Base-by-base conservation (phyloP, 2,329 filamentous ascomycete genomes). In the Neonectria punicea region DNA sequence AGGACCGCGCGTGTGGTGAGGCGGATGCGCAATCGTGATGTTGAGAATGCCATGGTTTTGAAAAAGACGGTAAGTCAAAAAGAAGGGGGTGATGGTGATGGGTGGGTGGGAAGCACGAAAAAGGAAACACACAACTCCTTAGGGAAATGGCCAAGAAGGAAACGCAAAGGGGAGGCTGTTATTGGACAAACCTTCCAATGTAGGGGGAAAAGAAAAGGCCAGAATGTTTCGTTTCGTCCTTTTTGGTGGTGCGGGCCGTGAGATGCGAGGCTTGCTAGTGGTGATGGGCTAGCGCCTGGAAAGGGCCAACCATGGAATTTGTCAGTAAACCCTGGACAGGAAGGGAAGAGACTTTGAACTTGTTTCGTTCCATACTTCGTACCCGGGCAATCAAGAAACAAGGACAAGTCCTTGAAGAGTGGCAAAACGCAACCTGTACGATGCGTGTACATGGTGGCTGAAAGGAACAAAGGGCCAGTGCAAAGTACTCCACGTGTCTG, bases 221-320 rank as follows among this genome's bases (percentile, higher is more conserved):
- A 13, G 10, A 18, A 51, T 51, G 49, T 51, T 51, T 51, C 49
- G 49, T 51, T 51, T 51, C 49, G 22, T 22, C 5, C 20, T 51
- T 11, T 20, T 36, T 34, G 13, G 25, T 34, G 28, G 36, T 34
- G n/a, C 49, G 49, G 49, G 28, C 49, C 49, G 30, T 34, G 30
- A 34, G 49, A 51, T 34, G 28, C 49, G 49, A 51, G 30, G 49
- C 49, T 34, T 51, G 49, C 49, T 51, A 51, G 49, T 50, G 13
- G n/a, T 20, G n/a, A 25, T 22, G 22, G 22, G 11, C 20, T 51
- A 34, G 28, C 9, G 49, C 5, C n/a, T 9, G 10, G 49, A 9
- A n/a, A 34, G 39, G 39, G 14, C 6, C 39, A 9, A 43, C n/a
- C n/a, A 20, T 14, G n/a, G 30, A 51, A 34, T 43, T 43, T 43